Evolutionary conservation across 805 yeast species (phyloP), one percentile per base, ranked within the genome.

Genomic region (Starmera dryadoides): DNA sequence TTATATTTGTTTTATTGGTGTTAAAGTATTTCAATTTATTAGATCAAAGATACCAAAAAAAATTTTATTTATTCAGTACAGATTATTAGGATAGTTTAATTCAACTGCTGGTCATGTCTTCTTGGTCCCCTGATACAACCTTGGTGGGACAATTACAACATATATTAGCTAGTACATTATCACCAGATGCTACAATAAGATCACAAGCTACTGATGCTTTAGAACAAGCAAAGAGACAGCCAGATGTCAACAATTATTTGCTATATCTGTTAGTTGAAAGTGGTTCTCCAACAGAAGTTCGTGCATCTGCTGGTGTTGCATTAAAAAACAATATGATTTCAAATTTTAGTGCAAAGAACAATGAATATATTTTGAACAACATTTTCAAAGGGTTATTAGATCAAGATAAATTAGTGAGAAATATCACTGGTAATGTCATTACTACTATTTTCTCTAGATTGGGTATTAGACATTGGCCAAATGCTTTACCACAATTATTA

Each of bases 221-320:
- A 38, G 74, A 73, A 16, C 75, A 72, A 33, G 95, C 95, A 19
- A 74, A 77, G 45, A 44, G 53, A 14, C 86, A 83, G 52, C 81
- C 86, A 1, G 94, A 88, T 58, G 75, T 87, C 48, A 83, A 83
- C 50, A 86, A 86, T 58, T 91, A 91, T 59, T 66, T 91, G 22
- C 70, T 86, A 29, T 77, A 75, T 51, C 71, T 89, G 34, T 67
- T 93, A 30, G 75, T 85, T 16, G 81, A 79, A 33, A 64, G 68
- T 16, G 56, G 56, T 10, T 63, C 72, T 21, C 62, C 64, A n/a
- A 60, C 77, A 0, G 78, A 77, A 32, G 69, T 79, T 9, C 71
- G 96, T 38, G 96, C 96, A 1, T 80, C 95, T 0, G 91, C 97
- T 1, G 98, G 98, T 9, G 62, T 89, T 43, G 69, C 80, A 52